Base-by-base conservation (phyloP, 2,329 filamentous ascomycete species). In the Clarireedia hainanense region DNA sequence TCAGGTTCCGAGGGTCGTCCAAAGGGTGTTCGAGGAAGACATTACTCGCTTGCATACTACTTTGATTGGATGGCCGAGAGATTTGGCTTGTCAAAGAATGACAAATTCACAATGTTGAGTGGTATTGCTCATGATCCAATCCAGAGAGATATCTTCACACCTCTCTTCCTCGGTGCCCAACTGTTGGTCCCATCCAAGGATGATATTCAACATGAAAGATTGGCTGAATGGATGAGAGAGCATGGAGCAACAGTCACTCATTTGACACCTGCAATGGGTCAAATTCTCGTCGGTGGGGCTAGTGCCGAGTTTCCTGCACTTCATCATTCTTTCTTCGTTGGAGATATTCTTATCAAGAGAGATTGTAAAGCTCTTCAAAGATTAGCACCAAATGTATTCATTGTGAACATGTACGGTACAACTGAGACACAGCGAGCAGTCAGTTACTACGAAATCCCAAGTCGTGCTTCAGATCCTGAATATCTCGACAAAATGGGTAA, bases 221-320 rank as follows among this genome's bases (percentile, higher is more conserved):
- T 96, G 14, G 86, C 86, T 4, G 90, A 95, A 67, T 99, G 94
- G 94, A 89, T 96, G 79, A 77, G 79, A 52, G 81, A 86, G 52
- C 81, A 88, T 67, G 74, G 79, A 55, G 83, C 88, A 2, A 95
- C 85, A 15, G 88, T 91, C 20, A 90, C 87, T 12, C 94, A 97
- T 71, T 74, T 97, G 40, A 99, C 94, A 1, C 94, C 94, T 9
- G 94, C 94, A 56, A 96, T 97, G 91, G 91, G 91, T 55, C 89
- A 96, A 65, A 94, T 97, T 59, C 75, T 97, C 2, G 85, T 92
- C n/a, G 91, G 91, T 45, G 89, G 88, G 62, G 88, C 90, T 24
- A 85, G 75, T 3, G 84, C 89, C 0, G 72, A 88, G 62, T 95
- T 96, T 66, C 86, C 89, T 1, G 77, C 80, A 12, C 76, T 97